A percentile compares a stretch with the other conserved stretches of the same genome.
These are phyloP conservation scores for Acanthamoeba triangularis DNA, from an alignment of 208 protist genomes.

Conservation along the genomic window DNA sequence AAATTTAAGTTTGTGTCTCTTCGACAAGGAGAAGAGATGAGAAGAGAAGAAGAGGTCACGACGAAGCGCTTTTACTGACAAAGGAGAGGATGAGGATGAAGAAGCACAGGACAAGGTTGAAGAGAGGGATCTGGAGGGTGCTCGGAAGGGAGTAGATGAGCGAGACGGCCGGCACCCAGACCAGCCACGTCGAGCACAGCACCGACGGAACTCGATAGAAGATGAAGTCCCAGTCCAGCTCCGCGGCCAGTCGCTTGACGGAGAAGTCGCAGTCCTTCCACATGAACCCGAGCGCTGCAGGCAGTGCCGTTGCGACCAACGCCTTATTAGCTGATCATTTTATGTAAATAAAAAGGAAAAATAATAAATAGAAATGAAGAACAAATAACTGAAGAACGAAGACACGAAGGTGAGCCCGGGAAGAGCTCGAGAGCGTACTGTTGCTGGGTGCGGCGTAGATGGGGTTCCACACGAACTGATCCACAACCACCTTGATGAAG, in stretches of 20 bases:
- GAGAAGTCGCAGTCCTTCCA: constrained; percentile 72
- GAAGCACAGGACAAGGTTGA: constrained; percentile 71
- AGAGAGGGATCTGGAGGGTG: constrained; percentile 64
- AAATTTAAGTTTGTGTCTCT: no score
- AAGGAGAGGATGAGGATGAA: constrained; percentile 66
- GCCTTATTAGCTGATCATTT: neutral
- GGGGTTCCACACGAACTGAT: constrained; percentile 68
- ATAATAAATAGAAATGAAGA: neutral
- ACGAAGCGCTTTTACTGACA: constrained; percentile 46
- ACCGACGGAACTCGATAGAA: constrained; percentile 53
- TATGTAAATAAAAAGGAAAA: neutral
- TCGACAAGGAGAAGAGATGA: no score
- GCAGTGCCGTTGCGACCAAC: neutral
- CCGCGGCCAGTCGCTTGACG: neutral
- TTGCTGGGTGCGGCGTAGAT: constrained; percentile 53
- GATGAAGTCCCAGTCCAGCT: constrained; percentile 63
- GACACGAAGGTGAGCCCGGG: neutral
- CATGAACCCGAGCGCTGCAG: constrained; percentile 59
- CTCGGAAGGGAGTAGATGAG: constrained; percentile 67
- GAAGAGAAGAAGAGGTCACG: neutral
- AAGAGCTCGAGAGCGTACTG: neutral
- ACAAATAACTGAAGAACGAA: neutral
- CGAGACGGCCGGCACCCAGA: constrained; percentile 67
- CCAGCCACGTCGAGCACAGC: constrained; percentile 57
- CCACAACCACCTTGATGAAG: constrained; percentile 55